phyloP scores from a whole-genome alignment of 495 filamentous ascomycete genomes.

The Penicillium lagena region DNA sequence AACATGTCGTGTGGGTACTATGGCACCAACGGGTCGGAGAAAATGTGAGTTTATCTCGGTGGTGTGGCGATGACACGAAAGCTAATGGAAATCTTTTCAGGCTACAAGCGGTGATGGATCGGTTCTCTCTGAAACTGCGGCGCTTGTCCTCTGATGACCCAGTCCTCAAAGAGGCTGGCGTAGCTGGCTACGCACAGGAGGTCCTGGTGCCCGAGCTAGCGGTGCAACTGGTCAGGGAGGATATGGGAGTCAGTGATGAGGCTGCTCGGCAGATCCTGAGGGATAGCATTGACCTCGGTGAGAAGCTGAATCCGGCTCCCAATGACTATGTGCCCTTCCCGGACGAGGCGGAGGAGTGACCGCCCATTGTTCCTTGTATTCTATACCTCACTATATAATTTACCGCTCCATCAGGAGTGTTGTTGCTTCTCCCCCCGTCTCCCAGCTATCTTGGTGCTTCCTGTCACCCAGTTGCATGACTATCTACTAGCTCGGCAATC shows the following conservation, averaged over 20 bases:
- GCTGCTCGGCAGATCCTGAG: slow-evolving; percentile 61
- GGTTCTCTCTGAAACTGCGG: slow-evolving; percentile 56
- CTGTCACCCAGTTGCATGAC: background rate
- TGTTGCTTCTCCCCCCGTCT: too few relatives aligned
- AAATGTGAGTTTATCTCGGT: slow-evolving; percentile 40
- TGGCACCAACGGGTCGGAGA: slow-evolving; percentile 66
- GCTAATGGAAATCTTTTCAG: slow-evolving; percentile 18
- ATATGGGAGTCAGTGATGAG: slow-evolving; percentile 65
- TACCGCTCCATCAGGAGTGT: too few relatives aligned
- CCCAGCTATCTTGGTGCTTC: slow-evolving; percentile 4
- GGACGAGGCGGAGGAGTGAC: slow-evolving; percentile 9
- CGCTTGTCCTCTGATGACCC: slow-evolving; percentile 58
- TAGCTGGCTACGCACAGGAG: slow-evolving; percentile 70
- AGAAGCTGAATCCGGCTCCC: slow-evolving; percentile 61
- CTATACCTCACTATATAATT: background rate
- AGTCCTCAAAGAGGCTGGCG: slow-evolving; percentile 62
- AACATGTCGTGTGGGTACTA: slow-evolving; percentile 73
- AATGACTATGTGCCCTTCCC: slow-evolving; percentile 52
- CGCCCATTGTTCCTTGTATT: slow-evolving; percentile 3
- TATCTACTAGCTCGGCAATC: background rate
- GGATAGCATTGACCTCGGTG: slow-evolving; percentile 72
- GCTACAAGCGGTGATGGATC: slow-evolving; percentile 56
- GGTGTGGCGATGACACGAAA: background rate
- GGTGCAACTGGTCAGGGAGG: slow-evolving; percentile 71
- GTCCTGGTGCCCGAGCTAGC: slow-evolving; percentile 86